phyloP scores from a whole-genome alignment of 2,329 filamentous ascomycete genomes.

The Alternaria sp. region DNA sequence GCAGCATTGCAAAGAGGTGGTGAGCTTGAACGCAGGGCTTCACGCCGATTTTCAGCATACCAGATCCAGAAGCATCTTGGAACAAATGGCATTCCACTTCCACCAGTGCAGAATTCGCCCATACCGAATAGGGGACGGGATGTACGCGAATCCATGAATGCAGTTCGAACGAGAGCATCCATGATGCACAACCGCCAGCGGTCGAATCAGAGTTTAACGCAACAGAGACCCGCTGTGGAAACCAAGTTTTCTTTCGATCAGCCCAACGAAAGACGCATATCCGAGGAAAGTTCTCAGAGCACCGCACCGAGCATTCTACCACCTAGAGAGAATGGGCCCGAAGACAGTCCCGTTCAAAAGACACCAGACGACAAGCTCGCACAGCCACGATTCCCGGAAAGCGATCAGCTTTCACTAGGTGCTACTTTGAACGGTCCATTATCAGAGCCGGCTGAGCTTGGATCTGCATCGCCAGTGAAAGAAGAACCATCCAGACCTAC shows the following conservation, averaged over 20 bases:
- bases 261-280: slow-evolving; percentile 60
- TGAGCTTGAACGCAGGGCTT: slow-evolving; percentile 90
- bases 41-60: slow-evolving; percentile 92
- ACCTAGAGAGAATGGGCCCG: slow-evolving; percentile 38
- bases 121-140: slow-evolving; percentile 87
- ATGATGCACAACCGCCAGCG: slow-evolving; percentile 61
- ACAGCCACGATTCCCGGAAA: slow-evolving; percentile 48
- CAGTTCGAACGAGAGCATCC: slow-evolving; percentile 68
- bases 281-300: slow-evolving; percentile 65
- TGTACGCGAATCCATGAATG: slow-evolving; percentile 82
- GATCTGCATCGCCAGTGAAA: slow-evolving; percentile 33
- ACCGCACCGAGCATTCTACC: slow-evolving; percentile 47
- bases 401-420: slow-evolving; percentile 39
- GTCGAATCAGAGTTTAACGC: slow-evolving; percentile 46
- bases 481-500: slow-evolving; percentile 29
- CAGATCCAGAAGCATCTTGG: slow-evolving; percentile 96
- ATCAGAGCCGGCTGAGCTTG: slow-evolving; percentile 42
- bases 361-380: slow-evolving; percentile 73
- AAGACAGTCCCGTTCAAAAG: slow-evolving; percentile 54
- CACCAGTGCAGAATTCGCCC: slow-evolving; percentile 77
- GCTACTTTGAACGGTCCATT: slow-evolving; percentile 50
- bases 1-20: slow-evolving; percentile 90
- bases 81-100: slow-evolving; percentile 84
- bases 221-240: slow-evolving; percentile 61
- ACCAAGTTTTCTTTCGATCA: slow-evolving; percentile 65